Evolutionary conservation across 495 filamentous ascomycete genomes (phyloP).

Genomic region (Beverwykella pulmonaria): DNA sequence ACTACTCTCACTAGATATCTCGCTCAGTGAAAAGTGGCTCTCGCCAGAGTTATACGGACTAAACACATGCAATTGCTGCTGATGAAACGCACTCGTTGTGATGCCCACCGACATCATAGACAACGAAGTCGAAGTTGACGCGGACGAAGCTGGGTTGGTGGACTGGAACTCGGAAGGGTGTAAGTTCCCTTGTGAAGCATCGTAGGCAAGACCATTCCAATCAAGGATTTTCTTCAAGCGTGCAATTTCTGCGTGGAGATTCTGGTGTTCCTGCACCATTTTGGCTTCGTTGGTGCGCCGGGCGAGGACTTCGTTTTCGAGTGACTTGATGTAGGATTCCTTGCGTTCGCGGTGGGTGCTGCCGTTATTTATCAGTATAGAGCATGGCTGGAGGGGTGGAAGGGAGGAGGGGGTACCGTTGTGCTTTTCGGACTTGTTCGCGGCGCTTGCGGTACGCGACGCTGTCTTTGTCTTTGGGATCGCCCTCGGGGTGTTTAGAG

Average conservation of each 20-base stretch:
- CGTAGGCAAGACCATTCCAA: constrained; percentile 23
- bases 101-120: constrained; percentile 2
- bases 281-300: constrained; percentile 43
- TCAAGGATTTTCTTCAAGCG: constrained; percentile 20
- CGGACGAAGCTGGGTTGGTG: no score
- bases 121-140: no score
- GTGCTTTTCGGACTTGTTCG: constrained; percentile 34
- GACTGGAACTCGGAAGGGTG: neutral
- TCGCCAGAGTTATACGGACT: neutral
- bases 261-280: constrained; percentile 39
- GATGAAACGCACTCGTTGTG: constrained; percentile 2
- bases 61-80: constrained; percentile 25
- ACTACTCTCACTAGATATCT: constrained; percentile 9
- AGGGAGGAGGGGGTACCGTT: constrained; percentile 13
- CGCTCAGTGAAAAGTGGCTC: constrained; percentile 17
- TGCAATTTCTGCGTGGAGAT: constrained; percentile 19
- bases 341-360: constrained; percentile 51
- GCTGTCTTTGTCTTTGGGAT: constrained; percentile 23
- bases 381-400: neutral
- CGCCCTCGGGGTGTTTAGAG: neutral
- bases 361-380: neutral
- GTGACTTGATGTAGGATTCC: constrained; percentile 47
- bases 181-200: neutral
- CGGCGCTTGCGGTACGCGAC: constrained; percentile 30
- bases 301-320: constrained; percentile 47